phyloP scores from a whole-genome alignment of 2,329 filamentous ascomycete genomes.

The Aspergillus fijiensis region DNA sequence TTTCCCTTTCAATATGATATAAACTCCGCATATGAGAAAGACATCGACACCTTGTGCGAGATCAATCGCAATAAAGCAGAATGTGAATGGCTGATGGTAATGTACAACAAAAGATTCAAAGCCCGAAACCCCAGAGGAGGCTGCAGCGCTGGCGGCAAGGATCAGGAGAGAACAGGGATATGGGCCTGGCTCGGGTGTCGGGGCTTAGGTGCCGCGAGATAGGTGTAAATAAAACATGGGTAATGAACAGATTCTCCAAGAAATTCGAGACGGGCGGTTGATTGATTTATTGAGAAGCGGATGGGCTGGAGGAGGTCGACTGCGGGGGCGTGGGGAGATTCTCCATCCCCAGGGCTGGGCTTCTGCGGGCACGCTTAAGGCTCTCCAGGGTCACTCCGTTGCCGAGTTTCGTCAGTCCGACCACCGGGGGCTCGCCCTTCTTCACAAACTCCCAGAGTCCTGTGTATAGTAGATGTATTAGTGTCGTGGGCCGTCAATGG shows the following conservation, averaged over 20 bases:
- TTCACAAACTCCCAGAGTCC: slow-evolving; percentile 82
- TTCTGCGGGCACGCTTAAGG: slow-evolving; percentile 74
- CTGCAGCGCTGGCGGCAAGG: slow-evolving; percentile 34
- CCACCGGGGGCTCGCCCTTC: slow-evolving; percentile 84
- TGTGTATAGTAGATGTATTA: slow-evolving; percentile 26
- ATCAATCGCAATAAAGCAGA: slow-evolving; percentile 20
- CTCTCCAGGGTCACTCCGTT: slow-evolving; percentile 79
- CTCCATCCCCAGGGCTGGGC: slow-evolving; percentile 51
- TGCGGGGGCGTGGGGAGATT: slow-evolving; percentile 31
- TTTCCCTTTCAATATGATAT: not conserved
- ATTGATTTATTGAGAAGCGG: slow-evolving; percentile 36
- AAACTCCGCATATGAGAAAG: slow-evolving; percentile 28
- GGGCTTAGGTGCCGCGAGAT: slow-evolving; percentile 43
- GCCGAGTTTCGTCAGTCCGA: slow-evolving; percentile 86
- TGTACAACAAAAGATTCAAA: slow-evolving; percentile 38
- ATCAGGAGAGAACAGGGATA: slow-evolving; percentile 55
- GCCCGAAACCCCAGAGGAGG: slow-evolving; percentile 39
- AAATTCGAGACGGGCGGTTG: not conserved
- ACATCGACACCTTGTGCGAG: slow-evolving; percentile 16
- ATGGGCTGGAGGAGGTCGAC: slow-evolving; percentile 36
- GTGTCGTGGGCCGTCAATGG: slow-evolving; percentile 1
- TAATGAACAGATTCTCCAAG: slow-evolving; percentile 6
- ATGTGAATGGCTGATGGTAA: slow-evolving; percentile 40
- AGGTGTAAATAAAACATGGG: slow-evolving; percentile 13
- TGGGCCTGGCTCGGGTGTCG: slow-evolving; percentile 55